Base-by-base conservation (phyloP, 2,329 filamentous ascomycete species). In the Pseudonectria buxi region DNA sequence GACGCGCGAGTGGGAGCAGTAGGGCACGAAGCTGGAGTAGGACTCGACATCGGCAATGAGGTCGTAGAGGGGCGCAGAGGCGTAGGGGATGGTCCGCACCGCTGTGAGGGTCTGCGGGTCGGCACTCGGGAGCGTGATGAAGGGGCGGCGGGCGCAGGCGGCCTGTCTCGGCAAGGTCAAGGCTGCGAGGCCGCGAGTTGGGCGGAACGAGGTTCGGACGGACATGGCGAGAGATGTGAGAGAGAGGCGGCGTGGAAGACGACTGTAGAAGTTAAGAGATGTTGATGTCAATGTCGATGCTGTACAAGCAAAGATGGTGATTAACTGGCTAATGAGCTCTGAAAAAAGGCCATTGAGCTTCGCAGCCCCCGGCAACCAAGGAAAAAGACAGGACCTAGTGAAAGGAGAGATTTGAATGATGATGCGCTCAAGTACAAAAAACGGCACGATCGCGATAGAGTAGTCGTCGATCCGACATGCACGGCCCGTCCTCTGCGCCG, bases 1-100 rank as follows among this genome's bases (percentile, higher is more conserved):
- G 27, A 96, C 87, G 41, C 71, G 74, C 26, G 85, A 89, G 30
- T 69, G 70, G 28, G 77, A 74, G 65, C 90, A 94, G 73, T 94
- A 95, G 10, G 92, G 92, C n/a, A 98, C 77, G 70, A 96, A 98
- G 46, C 69, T 60, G 26, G 74, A 69, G 74, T 98, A 98, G 44
- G 78, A 78, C 60, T 86, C 77, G 46, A 98, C 80, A 62, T 95
- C 87, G 64, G 88, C 80, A 59, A 98, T 89, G 36, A 95, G 74
- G 47, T 72, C 70, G 75, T 92, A 98, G 49, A 98, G 79, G 2
- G 77, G 69, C 4, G 62, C 53, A 24, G 78, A 68, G 1, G 80
- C 65, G 68, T 94, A 94, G 11, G 85, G 83, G 11, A 96, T 81
- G 4, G 73, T 83, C 42, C 87, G 83, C 14, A 73, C 71, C 10